Evolutionary conservation across 805 yeast genomes (phyloP).

Genomic region (Monosporozyma aquatica): DNA sequence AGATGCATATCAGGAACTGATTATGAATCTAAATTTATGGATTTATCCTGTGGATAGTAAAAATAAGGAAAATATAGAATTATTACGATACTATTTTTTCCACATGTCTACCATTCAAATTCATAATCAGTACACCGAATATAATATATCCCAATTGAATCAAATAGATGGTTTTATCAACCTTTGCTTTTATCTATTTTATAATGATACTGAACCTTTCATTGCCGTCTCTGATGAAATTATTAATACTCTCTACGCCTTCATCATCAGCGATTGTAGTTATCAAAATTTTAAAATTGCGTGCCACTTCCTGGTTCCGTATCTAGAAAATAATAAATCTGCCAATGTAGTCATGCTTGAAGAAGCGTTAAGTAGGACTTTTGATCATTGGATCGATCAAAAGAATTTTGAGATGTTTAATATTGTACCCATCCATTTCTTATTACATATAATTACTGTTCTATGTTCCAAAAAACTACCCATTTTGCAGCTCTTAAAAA

Average conservation of each 20-base stretch:
- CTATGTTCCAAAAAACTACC: neutral
- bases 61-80: constrained; percentile 24
- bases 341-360: constrained; percentile 10
- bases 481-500: neutral
- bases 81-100: constrained; percentile 43
- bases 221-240: constrained; percentile 19
- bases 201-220: constrained; percentile 24
- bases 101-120: constrained; percentile 50
- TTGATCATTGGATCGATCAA: neutral
- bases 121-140: constrained; percentile 41
- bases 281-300: constrained; percentile 47
- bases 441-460: neutral
- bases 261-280: constrained; percentile 41
- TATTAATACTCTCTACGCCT: constrained; percentile 15
- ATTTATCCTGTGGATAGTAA: constrained; percentile 11
- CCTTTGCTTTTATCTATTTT: constrained; percentile 24
- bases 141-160: constrained; percentile 44
- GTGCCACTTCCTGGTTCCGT: constrained; percentile 43
- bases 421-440: neutral
- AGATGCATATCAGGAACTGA: constrained; percentile 45
- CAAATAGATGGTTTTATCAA: constrained; percentile 41
- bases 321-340: constrained; percentile 31
- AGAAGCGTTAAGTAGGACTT: neutral
- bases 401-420: neutral
- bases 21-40: constrained; percentile 60